Conservation (phyloP, 164 flowering plant species). For the Amborella trichopoda region DNA sequence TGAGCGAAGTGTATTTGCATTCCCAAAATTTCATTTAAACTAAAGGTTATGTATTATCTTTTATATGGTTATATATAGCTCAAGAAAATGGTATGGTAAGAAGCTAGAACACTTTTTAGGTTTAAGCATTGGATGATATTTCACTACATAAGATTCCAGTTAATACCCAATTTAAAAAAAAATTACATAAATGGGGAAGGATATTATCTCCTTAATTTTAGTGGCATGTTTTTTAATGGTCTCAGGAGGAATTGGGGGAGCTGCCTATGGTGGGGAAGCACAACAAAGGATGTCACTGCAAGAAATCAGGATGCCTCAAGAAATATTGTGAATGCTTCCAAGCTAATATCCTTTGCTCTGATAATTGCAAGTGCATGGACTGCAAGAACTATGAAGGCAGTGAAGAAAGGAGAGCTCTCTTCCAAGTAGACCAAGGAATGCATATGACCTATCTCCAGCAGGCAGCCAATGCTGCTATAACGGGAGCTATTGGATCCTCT, state of each 20-base stretch:
- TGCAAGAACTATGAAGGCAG: slow-evolving; percentile 97
- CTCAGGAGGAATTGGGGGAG: slow-evolving; percentile 72
- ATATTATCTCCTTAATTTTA: too few species aligned
- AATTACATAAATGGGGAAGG: too few species aligned
- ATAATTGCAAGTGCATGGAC: slow-evolving; percentile 90
- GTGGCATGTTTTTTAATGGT: too few species aligned
- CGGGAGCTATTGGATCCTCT: slow-evolving; percentile 91
- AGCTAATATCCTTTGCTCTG: slow-evolving; percentile 93
- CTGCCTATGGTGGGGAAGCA: slow-evolving; percentile 56
- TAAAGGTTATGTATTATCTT: too few species aligned
- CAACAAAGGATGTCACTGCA: slow-evolving; percentile 97
- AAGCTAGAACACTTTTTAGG: too few species aligned
- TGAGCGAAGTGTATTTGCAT: too few species aligned
- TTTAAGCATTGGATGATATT: too few species aligned
- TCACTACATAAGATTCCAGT: too few species aligned
- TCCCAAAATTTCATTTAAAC: too few species aligned
- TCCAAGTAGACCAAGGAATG: slow-evolving; percentile 65
- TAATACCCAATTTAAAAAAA: too few species aligned
- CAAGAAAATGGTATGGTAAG: too few species aligned
- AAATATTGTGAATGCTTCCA: slow-evolving; percentile 98
- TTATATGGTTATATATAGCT: too few species aligned
- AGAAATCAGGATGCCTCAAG: slow-evolving; percentile 95
- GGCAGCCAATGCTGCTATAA: slow-evolving; percentile 96
- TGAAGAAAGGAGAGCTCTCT: slow-evolving; percentile 90
- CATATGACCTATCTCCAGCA: slow-evolving; percentile 70